A percentile compares a stretch with the other conserved stretches of the same genome.
phyloP scores from a whole-genome alignment of 257 asterid genomes.

The Nicotiana tomentosiformis region DNA sequence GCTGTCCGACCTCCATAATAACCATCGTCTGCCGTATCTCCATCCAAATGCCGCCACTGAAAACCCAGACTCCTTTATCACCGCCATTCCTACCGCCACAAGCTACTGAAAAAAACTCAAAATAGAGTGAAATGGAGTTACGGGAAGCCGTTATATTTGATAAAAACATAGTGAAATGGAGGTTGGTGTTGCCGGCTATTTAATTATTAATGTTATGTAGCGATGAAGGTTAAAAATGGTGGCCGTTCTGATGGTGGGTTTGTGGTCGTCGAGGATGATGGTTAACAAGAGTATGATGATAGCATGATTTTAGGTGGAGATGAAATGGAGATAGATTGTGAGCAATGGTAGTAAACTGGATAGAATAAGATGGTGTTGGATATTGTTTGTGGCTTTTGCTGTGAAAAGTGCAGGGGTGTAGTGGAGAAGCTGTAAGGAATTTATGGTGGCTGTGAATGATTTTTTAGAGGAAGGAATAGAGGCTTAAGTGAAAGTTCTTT shows the following conservation, averaged over 20 bases:
- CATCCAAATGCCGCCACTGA: too few relatives aligned
- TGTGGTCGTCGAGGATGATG: not conserved
- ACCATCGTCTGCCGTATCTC: too few relatives aligned
- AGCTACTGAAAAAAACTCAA: not conserved
- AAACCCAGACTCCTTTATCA: too few relatives aligned
- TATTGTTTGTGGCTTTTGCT: not conserved
- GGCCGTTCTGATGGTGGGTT: not conserved
- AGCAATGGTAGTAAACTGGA: not conserved
- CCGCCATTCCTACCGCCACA: not conserved
- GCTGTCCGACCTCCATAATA: too few relatives aligned
- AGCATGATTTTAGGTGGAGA: not conserved
- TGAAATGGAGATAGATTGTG: too few relatives aligned
- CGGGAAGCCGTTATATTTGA: not conserved
- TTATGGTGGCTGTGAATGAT: not conserved
- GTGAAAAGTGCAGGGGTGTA: not conserved
- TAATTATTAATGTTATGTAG: not conserved
- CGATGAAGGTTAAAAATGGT: not conserved
- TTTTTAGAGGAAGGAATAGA: not conserved
- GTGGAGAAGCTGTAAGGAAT: not conserved
- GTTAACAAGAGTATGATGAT: not conserved
- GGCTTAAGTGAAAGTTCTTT: not conserved
- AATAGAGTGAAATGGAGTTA: not conserved
- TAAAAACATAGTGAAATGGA: not conserved
- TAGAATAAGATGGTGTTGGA: not conserved
- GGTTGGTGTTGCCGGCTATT: not conserved